Percentiles rank a stretch among this genome's conserved stretches.
These are phyloP conservation scores for Colletotrichum falcatum DNA, from an alignment of 2,329 filamentous ascomycete species.

Conservation along the genomic window DNA sequence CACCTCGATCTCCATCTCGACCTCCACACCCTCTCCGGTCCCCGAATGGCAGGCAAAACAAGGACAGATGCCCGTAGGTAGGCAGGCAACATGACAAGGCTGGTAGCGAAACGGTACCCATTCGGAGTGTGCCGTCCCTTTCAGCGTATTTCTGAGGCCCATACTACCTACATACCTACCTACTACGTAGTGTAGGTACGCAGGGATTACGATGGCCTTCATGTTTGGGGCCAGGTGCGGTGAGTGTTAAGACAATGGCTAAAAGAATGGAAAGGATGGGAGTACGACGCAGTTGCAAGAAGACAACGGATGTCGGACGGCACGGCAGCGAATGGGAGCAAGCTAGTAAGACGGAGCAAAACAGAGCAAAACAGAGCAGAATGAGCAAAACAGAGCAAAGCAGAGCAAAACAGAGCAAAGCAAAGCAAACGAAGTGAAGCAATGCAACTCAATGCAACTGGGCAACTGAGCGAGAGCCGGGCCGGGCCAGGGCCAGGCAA, in stretches of 20 bases:
- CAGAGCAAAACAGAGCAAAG: background rate
- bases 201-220: slow-evolving; percentile 13
- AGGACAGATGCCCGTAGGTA: background rate
- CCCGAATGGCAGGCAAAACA: background rate
- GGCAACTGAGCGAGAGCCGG: background rate
- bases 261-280: slow-evolving; percentile 4
- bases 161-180: too few relatives aligned
- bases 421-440: background rate
- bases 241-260: slow-evolving; percentile 28
- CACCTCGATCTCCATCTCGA: background rate
- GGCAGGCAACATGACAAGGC: background rate
- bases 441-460: background rate
- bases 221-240: slow-evolving; percentile 30
- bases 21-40: background rate
- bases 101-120: background rate
- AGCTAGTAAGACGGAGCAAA: background rate
- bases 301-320: background rate
- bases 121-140: background rate
- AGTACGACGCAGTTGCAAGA: background rate
- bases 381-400: too few relatives aligned
- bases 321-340: background rate
- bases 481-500: too few relatives aligned
- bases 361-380: background rate
- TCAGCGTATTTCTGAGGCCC: slow-evolving; percentile 9
- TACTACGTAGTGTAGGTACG: background rate